Conservation (phyloP, 2,329 filamentous ascomycete species). For the Cladosporium sphaerospermum region DNA sequence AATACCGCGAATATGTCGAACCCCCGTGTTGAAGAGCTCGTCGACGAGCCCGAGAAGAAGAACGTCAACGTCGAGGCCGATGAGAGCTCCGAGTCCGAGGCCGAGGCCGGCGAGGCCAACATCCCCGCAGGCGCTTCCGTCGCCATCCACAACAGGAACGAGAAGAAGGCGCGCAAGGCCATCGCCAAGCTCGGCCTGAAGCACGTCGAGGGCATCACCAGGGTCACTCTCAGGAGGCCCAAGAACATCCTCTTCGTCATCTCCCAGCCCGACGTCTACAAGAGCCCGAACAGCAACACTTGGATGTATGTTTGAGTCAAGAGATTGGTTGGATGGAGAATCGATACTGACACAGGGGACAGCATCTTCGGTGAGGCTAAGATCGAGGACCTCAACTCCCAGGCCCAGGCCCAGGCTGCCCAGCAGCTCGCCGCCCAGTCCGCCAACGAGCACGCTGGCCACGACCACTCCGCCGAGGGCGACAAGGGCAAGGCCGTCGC, state of each 20-base stretch:
- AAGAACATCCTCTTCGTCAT: constrained; percentile 99
- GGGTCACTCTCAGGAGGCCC: constrained; percentile 93
- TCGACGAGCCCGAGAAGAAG: constrained; percentile 78
- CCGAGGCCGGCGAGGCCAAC: constrained; percentile 60
- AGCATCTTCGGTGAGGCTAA: constrained; percentile 99
- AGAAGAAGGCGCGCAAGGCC: constrained; percentile 99
- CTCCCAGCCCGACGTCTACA: constrained; percentile 99
- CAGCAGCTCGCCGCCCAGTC: constrained; percentile 81
- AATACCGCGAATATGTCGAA: constrained; percentile 70
- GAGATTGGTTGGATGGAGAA: constrained; percentile 18
- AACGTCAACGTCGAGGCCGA: constrained; percentile 60
- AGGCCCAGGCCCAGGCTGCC: constrained; percentile 90
- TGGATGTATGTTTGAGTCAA: constrained; percentile 71
- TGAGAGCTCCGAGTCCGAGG: constrained; percentile 63
- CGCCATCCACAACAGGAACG: constrained; percentile 95
- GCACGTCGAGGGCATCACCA: constrained; percentile 93
- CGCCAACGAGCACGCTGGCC: constrained; percentile 62
- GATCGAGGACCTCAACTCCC: constrained; percentile 99
- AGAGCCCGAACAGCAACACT: constrained; percentile 98
- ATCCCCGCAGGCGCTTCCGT: constrained; percentile 81
- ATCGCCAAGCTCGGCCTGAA: constrained; percentile 95
- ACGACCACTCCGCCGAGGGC: constrained; percentile 72
- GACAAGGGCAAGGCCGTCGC: constrained; percentile 68
- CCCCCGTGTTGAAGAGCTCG: constrained; percentile 94
- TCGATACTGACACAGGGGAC: constrained; percentile 13